Percentiles rank a stretch among this genome's conserved stretches.
These are phyloP conservation scores for Talaromyces verruculosus DNA, from an alignment of 2,329 filamentous ascomycete genomes.

Conservation along the genomic window DNA sequence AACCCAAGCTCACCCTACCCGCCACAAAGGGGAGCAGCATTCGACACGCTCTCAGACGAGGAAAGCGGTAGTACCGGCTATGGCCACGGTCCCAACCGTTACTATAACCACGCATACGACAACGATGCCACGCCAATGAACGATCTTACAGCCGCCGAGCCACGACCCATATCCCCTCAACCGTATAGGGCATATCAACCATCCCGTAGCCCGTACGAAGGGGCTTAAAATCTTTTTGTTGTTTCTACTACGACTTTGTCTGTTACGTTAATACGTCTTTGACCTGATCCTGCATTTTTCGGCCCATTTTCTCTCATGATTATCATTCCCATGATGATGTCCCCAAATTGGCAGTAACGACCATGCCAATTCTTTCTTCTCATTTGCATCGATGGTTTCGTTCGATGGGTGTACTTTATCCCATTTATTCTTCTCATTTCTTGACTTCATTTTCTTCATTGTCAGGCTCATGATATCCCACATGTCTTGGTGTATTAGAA, in stretches of 20 bases:
- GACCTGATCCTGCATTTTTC: neutral
- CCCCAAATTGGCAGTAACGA: slow-evolving; percentile 17
- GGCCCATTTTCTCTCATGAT: slow-evolving; percentile 1
- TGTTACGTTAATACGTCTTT: neutral
- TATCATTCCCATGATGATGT: slow-evolving; percentile 4
- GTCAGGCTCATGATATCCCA: slow-evolving; percentile 21
- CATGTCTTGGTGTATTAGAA: slow-evolving; percentile 15
- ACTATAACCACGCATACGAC: slow-evolving; percentile 15
- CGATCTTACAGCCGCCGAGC: slow-evolving; percentile 14
- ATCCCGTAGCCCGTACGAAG: slow-evolving; percentile 15
- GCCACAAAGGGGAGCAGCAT: slow-evolving; percentile 11
- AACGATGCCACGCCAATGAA: neutral
- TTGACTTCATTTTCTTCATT: slow-evolving; percentile 13
- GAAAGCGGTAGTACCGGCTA: neutral
- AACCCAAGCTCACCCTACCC: slow-evolving; percentile 31
- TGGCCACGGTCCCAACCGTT: slow-evolving; percentile 19
- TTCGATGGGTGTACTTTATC: neutral
- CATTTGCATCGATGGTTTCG: neutral
- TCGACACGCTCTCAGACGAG: slow-evolving; percentile 1
- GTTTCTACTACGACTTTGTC: neutral
- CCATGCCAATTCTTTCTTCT: slow-evolving; percentile 13
- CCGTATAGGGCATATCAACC: slow-evolving; percentile 20
- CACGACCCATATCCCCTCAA: slow-evolving; percentile 21
- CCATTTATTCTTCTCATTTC: neutral
- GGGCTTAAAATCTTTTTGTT: slow-evolving; percentile 2